phyloP scores from a whole-genome alignment of 2,329 filamentous ascomycete species.

The Hortaea werneckii region DNA sequence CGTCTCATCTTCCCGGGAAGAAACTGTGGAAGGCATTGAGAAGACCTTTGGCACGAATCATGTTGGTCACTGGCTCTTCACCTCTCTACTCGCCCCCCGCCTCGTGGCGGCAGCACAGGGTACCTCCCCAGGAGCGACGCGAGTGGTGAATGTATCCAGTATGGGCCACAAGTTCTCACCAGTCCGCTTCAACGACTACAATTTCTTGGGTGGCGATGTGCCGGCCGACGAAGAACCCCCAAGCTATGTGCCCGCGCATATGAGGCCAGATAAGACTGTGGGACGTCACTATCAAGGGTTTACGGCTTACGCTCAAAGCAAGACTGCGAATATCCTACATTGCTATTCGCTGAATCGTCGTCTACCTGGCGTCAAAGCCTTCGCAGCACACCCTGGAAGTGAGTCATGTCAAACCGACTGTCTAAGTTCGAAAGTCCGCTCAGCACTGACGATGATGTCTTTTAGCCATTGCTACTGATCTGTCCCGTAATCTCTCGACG shows the following conservation, averaged over 20 bases:
- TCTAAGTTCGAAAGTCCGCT: background rate
- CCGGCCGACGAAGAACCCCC: conserved; percentile 11
- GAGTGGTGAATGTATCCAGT: conserved; percentile 22
- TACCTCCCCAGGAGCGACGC: conserved; percentile 7
- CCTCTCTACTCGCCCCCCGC: conserved; percentile 2
- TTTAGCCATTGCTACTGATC: conserved; percentile 3
- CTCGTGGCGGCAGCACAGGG: background rate
- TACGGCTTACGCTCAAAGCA: conserved; percentile 35
- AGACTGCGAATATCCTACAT: conserved; percentile 39
- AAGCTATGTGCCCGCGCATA: conserved; percentile 3
- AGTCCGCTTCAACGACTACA: conserved; percentile 26
- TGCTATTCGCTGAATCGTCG: conserved; percentile 29
- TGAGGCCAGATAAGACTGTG: conserved; percentile 4
- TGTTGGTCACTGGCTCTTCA: conserved; percentile 43
- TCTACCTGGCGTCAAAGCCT: conserved; percentile 26
- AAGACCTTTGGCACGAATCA: background rate
- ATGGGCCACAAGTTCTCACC: conserved; percentile 18
- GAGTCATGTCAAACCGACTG: conserved; percentile 1
- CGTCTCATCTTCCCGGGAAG: conserved; percentile 25
- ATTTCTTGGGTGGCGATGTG: conserved; percentile 18
- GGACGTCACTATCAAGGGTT: conserved; percentile 27
- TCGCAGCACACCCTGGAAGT: conserved; percentile 32
- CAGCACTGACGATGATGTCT: background rate
- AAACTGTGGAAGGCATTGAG: conserved; percentile 41
- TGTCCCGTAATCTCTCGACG: conserved; percentile 11